Percentiles rank a stretch among this genome's conserved stretches.
These are phyloP conservation scores for Lizonia empirigonia DNA, from an alignment of 2,329 filamentous ascomycete genomes.

Conservation along the genomic window DNA sequence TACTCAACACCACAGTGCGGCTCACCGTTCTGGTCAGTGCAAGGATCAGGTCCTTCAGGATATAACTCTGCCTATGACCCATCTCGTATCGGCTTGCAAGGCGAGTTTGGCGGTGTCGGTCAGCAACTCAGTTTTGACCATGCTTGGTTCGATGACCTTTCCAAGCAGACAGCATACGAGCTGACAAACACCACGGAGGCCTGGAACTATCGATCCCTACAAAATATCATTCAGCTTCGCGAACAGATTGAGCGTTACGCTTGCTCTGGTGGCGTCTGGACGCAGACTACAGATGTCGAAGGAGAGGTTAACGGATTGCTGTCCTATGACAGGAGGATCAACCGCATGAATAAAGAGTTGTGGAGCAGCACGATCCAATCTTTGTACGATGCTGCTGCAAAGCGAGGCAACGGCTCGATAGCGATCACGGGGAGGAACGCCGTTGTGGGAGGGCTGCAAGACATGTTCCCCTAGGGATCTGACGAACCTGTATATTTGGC, in stretches of 20 bases:
- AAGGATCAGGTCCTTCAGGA: conserved; percentile 52
- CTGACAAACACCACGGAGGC: conserved; percentile 62
- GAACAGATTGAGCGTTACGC: conserved; percentile 61
- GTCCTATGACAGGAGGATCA: conserved; percentile 68
- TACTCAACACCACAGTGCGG: conserved; percentile 75
- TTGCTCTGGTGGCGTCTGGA: conserved; percentile 73
- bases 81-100: conserved; percentile 68
- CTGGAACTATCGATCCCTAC: conserved; percentile 70
- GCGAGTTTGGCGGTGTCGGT: conserved; percentile 73
- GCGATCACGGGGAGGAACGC: neutral
- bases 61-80: conserved; percentile 58
- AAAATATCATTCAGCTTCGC: conserved; percentile 55
- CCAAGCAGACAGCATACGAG: conserved; percentile 69
- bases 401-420: conserved; percentile 11
- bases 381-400: conserved; percentile 60
- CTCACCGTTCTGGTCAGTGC: conserved; percentile 67
- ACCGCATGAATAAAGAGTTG: conserved; percentile 62
- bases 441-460: conserved; percentile 5
- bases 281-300: conserved; percentile 76
- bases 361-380: conserved; percentile 66
- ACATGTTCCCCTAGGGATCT: neutral
- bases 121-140: conserved; percentile 67
- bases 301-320: conserved; percentile 75
- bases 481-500: no score
- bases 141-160: conserved; percentile 66